Conservation (phyloP, 805 yeast genomes). For the Metschnikowia matae region DNA sequence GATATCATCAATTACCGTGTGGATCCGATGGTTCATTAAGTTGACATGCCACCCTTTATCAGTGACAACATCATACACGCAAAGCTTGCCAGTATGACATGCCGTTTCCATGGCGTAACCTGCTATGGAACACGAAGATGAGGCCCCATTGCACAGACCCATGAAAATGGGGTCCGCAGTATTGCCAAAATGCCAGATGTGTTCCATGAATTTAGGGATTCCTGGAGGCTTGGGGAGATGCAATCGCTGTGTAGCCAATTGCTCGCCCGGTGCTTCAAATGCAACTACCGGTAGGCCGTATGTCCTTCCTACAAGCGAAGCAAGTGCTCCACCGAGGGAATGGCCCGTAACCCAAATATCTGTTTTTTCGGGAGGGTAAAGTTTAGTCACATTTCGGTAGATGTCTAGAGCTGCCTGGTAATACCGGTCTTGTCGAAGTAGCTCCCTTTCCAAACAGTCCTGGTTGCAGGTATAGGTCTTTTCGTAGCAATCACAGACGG, state of each 20-base stretch:
- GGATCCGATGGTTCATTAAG: slow-evolving; percentile 83
- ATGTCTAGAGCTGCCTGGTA: slow-evolving; percentile 76
- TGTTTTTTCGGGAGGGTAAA: slow-evolving; percentile 60
- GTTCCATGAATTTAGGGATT: slow-evolving; percentile 67
- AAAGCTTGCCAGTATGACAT: slow-evolving; percentile 86
- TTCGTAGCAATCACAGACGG: slow-evolving; percentile 91
- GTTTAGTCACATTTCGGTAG: slow-evolving; percentile 60
- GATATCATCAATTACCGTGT: slow-evolving; percentile 82
- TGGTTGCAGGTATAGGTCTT: slow-evolving; percentile 85
- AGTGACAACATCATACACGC: slow-evolving; percentile 83
- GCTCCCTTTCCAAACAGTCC: slow-evolving; percentile 74
- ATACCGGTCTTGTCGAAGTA: slow-evolving; percentile 72
- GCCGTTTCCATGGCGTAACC: slow-evolving; percentile 97
- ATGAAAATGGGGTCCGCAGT: slow-evolving; percentile 95
- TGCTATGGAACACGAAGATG: slow-evolving; percentile 81
- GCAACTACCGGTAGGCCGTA: slow-evolving; percentile 87
- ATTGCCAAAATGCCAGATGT: slow-evolving; percentile 93
- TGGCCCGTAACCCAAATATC: slow-evolving; percentile 93
- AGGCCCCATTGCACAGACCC: slow-evolving; percentile 96
- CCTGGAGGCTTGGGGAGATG: slow-evolving; percentile 96
- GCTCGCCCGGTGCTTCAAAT: slow-evolving; percentile 91
- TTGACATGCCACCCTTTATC: slow-evolving; percentile 92
- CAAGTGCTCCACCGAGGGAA: slow-evolving; percentile 87
- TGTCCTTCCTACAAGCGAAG: slow-evolving; percentile 79
- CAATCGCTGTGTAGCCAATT: slow-evolving; percentile 73